Base-by-base conservation (phyloP, 306 rosid genomes). In the Alnus glutinosa region DNA sequence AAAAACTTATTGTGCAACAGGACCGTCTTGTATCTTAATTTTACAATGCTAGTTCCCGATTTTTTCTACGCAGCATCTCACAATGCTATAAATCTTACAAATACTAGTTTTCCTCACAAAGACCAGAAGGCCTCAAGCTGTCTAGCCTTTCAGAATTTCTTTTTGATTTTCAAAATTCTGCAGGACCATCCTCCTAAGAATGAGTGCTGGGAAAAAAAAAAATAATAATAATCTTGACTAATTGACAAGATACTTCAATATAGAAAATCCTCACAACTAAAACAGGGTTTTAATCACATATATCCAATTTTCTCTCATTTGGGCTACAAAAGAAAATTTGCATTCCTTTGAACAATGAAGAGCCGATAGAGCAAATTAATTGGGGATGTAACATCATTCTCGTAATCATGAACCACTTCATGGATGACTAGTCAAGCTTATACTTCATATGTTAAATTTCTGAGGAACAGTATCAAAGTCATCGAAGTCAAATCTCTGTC, bases 381-480 rank as follows among this genome's bases (percentile, higher is more conserved):
- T 73, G 19, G 34, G 66, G 72, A 46, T 12, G 46, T 57, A 34
- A 12, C 77, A 81, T 49, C 77, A 71, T 64, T 77, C 78, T 73
- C 71, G 78, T 39, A 74, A 47, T 52, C 80, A 30, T 55, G 77
- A 73, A 64, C 72, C 36, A 75, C 51, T 58, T 59, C 61, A 67
- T 61, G 57, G 55, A 72, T 69, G 67, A 46, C 54, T 67, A 54
- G 50, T 52, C 55, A 9, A 52, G 73, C 79, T 75, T 61, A 39
- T 13, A 59, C 68, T 55, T 90, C 86, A 93, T 54, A 89, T 80
- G 84, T 83, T 86, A 76, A 88, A 87, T 68, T 77, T 93, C 79
- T 87, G 85, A 23, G 98, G 95, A 80, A 93, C 94, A 11, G 79
- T 52, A 54, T 93, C 97, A 4, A 80, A 91, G 81, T 93, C 97